A percentile compares a stretch with the other conserved stretches of the same genome.
Conservation (phyloP, 768 basidiomycete genomes). For the Hypholoma fasciculare region DNA sequence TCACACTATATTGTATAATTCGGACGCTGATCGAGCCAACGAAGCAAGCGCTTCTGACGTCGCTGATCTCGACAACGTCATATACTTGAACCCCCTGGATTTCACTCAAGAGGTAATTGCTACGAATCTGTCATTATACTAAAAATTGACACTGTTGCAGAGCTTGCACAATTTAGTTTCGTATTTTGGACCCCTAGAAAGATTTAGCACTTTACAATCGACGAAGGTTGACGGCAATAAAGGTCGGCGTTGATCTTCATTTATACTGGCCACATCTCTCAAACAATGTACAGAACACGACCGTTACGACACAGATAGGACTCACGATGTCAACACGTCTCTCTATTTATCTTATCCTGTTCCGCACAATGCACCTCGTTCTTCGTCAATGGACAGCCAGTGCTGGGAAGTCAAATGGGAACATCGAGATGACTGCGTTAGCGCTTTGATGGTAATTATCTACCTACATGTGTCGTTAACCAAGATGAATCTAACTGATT, state of each 20-base stretch:
- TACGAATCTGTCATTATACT: not conserved
- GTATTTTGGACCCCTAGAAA: conserved; percentile 68
- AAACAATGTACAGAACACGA: not conserved
- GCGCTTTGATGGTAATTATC: conserved; percentile 61
- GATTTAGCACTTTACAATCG: conserved; percentile 39
- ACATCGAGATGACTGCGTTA: conserved; percentile 73
- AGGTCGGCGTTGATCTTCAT: not conserved
- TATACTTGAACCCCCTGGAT: conserved; percentile 57
- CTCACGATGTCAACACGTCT: not conserved
- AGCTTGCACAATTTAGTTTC: conserved; percentile 49
- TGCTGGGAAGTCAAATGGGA: conserved; percentile 84
- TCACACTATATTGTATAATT: conserved; percentile 53
- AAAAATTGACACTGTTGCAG: conserved; percentile 28
- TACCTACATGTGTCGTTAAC: not conserved
- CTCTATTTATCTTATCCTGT: conserved; percentile 30
- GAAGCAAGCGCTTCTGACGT: conserved; percentile 22
- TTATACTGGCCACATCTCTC: not conserved
- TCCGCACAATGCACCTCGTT: conserved; percentile 61
- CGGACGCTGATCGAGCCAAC: conserved; percentile 49
- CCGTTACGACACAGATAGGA: not conserved
- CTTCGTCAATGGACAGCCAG: conserved; percentile 51
- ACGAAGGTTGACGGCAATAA: not conserved
- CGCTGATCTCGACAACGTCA: conserved; percentile 22
- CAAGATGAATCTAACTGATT: not conserved
- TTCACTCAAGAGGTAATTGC: conserved; percentile 58